Percentiles rank a stretch among this genome's conserved stretches.
phyloP scores from a whole-genome alignment of 495 filamentous ascomycete genomes.

The Aspergillus taichungensis region DNA sequence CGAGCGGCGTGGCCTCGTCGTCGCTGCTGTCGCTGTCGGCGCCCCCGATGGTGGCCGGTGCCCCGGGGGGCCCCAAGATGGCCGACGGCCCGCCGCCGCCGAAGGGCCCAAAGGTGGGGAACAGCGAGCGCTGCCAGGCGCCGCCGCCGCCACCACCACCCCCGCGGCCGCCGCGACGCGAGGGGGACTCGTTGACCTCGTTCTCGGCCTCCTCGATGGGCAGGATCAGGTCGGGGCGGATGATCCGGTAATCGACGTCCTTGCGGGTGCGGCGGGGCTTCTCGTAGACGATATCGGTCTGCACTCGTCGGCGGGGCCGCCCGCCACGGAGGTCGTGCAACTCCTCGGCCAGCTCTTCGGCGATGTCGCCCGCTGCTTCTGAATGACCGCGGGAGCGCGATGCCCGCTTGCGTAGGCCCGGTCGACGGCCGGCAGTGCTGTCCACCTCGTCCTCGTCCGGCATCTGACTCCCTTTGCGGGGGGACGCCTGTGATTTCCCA shows the following conservation, averaged over 20 bases:
- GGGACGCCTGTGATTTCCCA: constrained; percentile 34
- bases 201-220: constrained; percentile 59
- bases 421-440: constrained; percentile 40
- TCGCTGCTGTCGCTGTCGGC: constrained; percentile 95
- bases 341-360: constrained; percentile 74
- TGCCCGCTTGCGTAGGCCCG: constrained; percentile 39
- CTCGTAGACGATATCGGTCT: constrained; percentile 50
- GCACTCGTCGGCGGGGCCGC: constrained; percentile 42
- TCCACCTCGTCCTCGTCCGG: constrained; percentile 38
- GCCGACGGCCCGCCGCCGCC: constrained; percentile 69
- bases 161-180: constrained; percentile 49
- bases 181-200: constrained; percentile 57
- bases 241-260: constrained; percentile 64
- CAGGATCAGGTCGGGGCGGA: constrained; percentile 61
- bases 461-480: constrained; percentile 31
- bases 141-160: constrained; percentile 42
- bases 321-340: constrained; percentile 56
- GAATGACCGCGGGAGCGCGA: constrained; percentile 47
- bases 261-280: constrained; percentile 48
- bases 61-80: constrained; percentile 70
- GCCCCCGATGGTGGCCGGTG: constrained; percentile 58
- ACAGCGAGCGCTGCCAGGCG: constrained; percentile 64
- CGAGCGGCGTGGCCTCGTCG: constrained; percentile 60
- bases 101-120: constrained; percentile 84
- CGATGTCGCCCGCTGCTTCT: constrained; percentile 39